phyloP scores from a whole-genome alignment of 2,329 filamentous ascomycete species.

The Sporothrix brunneoviolacea region DNA sequence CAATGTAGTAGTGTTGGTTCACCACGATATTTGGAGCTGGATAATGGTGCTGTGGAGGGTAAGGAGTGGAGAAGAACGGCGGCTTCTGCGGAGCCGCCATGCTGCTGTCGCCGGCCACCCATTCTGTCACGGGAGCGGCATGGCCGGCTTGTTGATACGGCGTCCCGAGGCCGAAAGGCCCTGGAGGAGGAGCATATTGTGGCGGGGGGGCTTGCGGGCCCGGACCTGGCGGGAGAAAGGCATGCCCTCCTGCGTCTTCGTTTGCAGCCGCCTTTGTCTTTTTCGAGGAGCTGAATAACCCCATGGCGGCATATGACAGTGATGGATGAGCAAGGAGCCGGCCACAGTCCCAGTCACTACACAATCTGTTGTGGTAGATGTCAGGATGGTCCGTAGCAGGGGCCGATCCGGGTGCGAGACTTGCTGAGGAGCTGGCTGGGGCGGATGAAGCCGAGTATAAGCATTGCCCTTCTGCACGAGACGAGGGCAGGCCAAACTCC shows the following conservation, averaged over 20 bases:
- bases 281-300: neutral
- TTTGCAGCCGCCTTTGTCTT: neutral
- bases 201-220: neutral
- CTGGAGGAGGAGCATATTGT: too few species aligned
- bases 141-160: too few species aligned
- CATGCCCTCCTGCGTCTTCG: neutral
- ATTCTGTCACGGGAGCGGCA: neutral
- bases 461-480: too few species aligned
- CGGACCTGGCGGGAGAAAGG: neutral
- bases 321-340: too few species aligned
- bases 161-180: too few species aligned
- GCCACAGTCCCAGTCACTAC: too few species aligned
- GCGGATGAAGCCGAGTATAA: too few species aligned
- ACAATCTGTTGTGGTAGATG: too few species aligned
- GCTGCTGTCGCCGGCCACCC: neutral
- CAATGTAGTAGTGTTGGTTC: conserved; percentile 46
- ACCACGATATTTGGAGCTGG: conserved; percentile 38
- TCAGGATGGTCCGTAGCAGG: too few species aligned
- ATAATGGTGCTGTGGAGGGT: conserved; percentile 23
- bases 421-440: too few species aligned
- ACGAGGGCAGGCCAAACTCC: too few species aligned
- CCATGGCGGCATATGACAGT: neutral
- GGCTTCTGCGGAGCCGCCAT: neutral
- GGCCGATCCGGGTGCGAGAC: too few species aligned
- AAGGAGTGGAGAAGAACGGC: neutral